Conservation (phyloP, 306 rosid genomes). For the Citrullus colocynthis region DNA sequence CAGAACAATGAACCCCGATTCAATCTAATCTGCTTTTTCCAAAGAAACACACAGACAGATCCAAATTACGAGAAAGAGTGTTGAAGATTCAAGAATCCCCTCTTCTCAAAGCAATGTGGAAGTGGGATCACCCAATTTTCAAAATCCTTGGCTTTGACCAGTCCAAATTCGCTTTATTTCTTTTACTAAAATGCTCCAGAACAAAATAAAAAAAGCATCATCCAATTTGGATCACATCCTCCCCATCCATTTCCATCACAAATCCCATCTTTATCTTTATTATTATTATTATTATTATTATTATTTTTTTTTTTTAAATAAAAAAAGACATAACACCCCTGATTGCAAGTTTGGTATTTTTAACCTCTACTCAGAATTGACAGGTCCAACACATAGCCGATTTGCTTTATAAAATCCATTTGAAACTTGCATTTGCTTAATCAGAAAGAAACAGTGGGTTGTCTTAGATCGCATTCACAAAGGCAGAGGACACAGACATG, state of each 20-base stretch:
- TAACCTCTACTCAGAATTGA: not conserved
- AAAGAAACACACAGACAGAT: not conserved
- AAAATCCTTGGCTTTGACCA: slow-evolving; percentile 65
- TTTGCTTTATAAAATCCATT: no score
- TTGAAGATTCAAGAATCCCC: slow-evolving; percentile 31
- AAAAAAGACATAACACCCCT: slow-evolving; percentile 4
- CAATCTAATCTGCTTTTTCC: not conserved
- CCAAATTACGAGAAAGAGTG: not conserved
- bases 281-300: no score
- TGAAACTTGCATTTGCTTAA: not conserved
- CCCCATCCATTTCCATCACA: not conserved
- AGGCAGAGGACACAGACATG: not conserved
- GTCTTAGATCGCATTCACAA: not conserved
- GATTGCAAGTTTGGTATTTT: slow-evolving; percentile 26
- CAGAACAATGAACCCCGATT: not conserved
- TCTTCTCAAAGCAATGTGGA: slow-evolving; percentile 29
- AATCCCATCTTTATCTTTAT: not conserved
- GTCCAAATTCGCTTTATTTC: slow-evolving; percentile 24
- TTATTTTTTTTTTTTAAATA: not conserved
- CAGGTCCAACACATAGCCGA: no score
- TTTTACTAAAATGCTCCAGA: not conserved
- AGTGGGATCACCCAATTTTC: not conserved
- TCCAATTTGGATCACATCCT: not conserved
- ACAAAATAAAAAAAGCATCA: no score
- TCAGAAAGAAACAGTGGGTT: not conserved